Evolutionary conservation across 306 rosid species (phyloP).

Genomic region (Vigna reflexopilosa): DNA sequence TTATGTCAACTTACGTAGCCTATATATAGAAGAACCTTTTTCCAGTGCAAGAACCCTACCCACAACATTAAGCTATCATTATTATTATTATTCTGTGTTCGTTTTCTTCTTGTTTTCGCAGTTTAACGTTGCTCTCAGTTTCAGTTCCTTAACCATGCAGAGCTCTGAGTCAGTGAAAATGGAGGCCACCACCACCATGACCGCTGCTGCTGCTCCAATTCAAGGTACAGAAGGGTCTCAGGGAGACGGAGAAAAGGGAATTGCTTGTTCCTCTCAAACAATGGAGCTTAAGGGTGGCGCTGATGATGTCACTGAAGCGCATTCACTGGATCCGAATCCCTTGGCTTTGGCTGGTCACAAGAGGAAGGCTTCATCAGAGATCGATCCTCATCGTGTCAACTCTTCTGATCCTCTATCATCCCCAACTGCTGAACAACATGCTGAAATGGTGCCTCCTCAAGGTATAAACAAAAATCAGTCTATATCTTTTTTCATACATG

Average conservation of each 20-base stretch:
- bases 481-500: neutral
- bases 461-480: neutral
- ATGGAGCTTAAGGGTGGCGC: neutral
- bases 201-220: neutral
- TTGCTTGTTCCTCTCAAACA: neutral
- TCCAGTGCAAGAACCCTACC: neutral
- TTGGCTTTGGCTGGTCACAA: neutral
- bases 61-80: too few relatives aligned
- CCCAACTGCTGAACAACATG: neutral
- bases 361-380: slow-evolving; percentile 2
- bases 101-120: neutral
- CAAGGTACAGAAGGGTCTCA: neutral
- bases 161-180: neutral
- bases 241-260: neutral
- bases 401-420: neutral
- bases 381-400: neutral
- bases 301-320: neutral
- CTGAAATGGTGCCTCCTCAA: neutral
- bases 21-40: neutral
- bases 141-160: neutral
- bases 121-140: neutral
- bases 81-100: neutral
- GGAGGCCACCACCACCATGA: neutral
- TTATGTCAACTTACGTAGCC: neutral
- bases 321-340: neutral